Percentiles rank a stretch among this genome's conserved stretches.
These are phyloP conservation scores for Triticum timopheevii DNA, from an alignment of 176 grass and related monocot genomes.

Conservation along the genomic window DNA sequence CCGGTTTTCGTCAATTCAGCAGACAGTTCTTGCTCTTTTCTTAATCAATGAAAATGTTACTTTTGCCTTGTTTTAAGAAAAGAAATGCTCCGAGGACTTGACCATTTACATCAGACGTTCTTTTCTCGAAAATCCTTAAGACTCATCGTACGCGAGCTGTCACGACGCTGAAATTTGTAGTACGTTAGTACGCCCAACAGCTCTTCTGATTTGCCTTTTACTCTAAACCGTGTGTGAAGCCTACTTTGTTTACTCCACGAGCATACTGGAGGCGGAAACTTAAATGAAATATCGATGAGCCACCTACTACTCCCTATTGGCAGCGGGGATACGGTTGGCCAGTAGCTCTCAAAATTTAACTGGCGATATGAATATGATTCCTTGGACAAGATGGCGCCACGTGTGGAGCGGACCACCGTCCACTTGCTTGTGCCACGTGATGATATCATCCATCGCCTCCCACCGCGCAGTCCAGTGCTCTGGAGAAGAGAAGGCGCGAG, in stretches of 20 bases:
- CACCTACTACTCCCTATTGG: background rate
- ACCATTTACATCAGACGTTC: background rate
- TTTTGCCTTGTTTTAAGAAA: too few relatives aligned
- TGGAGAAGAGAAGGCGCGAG: background rate
- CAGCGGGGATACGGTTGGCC: background rate
- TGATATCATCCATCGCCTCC: background rate
- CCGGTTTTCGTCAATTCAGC: too few relatives aligned
- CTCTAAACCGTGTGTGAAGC: background rate
- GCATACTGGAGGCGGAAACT: background rate
- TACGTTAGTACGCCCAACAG: background rate
- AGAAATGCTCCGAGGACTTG: background rate
- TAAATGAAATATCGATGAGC: background rate
- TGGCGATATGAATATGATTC: background rate
- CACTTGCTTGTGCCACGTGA: constrained; percentile 9
- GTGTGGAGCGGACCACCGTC: background rate
- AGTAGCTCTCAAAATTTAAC: background rate
- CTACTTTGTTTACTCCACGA: background rate
- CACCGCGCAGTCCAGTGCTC: background rate
- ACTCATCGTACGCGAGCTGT: background rate
- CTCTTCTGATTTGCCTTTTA: background rate
- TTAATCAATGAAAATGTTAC: too few relatives aligned
- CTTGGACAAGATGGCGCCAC: background rate
- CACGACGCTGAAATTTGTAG: background rate
- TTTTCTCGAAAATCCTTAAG: background rate
- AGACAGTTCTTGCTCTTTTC: too few relatives aligned